Base-by-base conservation (phyloP, 495 filamentous ascomycete species). In the Aspergillus asperescens region DNA sequence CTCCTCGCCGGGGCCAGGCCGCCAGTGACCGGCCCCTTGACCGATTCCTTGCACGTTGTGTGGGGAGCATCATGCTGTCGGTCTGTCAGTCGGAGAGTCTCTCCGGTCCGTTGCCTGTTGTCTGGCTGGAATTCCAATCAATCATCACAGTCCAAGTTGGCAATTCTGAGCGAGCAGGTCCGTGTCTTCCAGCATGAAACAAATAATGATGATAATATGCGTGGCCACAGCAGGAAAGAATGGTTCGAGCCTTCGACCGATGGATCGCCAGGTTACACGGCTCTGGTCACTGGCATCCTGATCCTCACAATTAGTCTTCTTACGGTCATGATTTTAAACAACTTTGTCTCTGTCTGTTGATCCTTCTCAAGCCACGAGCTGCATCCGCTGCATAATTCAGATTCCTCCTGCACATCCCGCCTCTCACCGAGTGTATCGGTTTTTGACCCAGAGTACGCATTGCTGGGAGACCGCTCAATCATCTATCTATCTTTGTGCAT, bases 241-340 rank as follows among this genome's bases (percentile, higher is more conserved):
- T 20, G 38, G 8, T 40, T 40, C 8, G n/a, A n/a, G n/a, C n/a
- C n/a, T 12, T 5, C 6, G 7, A 48, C 28, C 53, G 42, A 29
- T 23, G 35, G 22, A 25, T 24, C 24, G 28, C 16, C 34, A 45
- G 45, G 55, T 57, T 53, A 53, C 55, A 53, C 55, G 51, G 42
- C n/a, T n/a, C n/a, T 20, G 18, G 31, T 48, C 46, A 48, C 7
- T 48, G 46, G 32, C 31, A 48, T 40, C 23, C 20, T 46, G n/a
- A n/a, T n/a, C n/a, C n/a, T n/a, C n/a, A 48, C 48, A 28, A 55
- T 55, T 50, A 49, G 41, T 28, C 52, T 54, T 56, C 54, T 44
- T 32, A 56, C 43, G 34, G 47, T 56, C 44, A 56, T 56, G 42
- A 50, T 56, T 56, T 13, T 40, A 39, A 43, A 15, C 37, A 42